Evolutionary conservation across 305 asterid genomes (phyloP).

Genomic region (Fraxinus latifolia): DNA sequence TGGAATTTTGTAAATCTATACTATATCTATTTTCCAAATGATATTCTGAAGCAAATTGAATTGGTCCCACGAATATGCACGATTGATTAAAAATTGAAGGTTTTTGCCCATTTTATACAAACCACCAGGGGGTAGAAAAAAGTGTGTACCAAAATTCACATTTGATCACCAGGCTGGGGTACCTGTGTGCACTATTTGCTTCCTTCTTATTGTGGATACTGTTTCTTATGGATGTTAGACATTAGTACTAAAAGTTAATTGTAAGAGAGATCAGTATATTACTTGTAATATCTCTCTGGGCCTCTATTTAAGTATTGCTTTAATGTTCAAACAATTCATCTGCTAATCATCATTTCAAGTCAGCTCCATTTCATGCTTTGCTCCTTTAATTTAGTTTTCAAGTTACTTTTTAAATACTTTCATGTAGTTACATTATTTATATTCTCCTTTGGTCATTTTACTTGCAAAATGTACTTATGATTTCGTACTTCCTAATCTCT

Average conservation of each 20-base stretch:
- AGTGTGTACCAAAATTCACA: not conserved
- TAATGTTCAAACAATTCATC: not conserved
- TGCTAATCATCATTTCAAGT: not conserved
- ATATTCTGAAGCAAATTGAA: not conserved
- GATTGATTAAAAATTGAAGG: not conserved
- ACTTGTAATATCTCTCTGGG: not conserved
- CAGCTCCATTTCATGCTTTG: not conserved
- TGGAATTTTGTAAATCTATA: not conserved
- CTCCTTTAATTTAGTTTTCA: not conserved
- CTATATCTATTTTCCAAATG: not conserved
- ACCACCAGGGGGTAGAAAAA: not conserved
- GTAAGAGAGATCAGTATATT: not conserved
- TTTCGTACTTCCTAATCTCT: not conserved
- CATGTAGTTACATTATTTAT: not conserved
- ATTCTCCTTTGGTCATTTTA: not conserved
- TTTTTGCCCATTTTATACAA: not conserved
- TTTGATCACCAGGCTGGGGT: not conserved
- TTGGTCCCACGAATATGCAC: not conserved
- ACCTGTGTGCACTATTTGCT: conserved; percentile 1
- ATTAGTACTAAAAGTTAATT: not conserved
- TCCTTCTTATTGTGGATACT: not conserved
- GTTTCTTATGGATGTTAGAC: not conserved
- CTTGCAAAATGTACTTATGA: not conserved
- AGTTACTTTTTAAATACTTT: not conserved
- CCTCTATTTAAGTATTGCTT: not conserved